A percentile compares a stretch with the other conserved stretches of the same genome.
These are phyloP conservation scores for Cercospora sp. DNA, from an alignment of 2,329 filamentous ascomycete species.

Conservation along the genomic window DNA sequence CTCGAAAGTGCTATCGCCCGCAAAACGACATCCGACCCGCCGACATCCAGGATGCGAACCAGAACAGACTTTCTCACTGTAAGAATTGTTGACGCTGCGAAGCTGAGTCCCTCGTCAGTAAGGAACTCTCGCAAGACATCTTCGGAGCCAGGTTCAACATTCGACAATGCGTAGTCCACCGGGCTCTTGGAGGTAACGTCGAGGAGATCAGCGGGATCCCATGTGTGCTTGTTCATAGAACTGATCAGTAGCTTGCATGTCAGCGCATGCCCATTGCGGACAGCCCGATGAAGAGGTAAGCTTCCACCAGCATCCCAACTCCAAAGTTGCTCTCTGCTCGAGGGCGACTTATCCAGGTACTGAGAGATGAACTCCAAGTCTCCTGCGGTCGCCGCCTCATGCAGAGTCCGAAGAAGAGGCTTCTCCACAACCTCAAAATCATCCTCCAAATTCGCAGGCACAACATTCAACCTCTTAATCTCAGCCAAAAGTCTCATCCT, in stretches of 20 bases:
- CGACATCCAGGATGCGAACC: not conserved
- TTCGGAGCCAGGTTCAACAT: not conserved
- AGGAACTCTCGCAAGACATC: not conserved
- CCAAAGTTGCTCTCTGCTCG: not conserved
- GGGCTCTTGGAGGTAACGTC: not conserved
- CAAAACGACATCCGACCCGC: not conserved
- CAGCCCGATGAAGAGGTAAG: not conserved
- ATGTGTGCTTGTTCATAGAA: not conserved
- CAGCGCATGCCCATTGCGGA: not conserved
- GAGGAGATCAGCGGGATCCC: not conserved
- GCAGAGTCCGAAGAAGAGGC: not conserved
- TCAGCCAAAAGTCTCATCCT: not conserved
- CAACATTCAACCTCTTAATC: not conserved
- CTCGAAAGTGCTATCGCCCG: not conserved
- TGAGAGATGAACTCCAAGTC: not conserved
- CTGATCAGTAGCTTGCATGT: not conserved
- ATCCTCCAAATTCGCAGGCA: not conserved
- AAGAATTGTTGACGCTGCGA: not conserved
- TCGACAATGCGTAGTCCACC: not conserved
- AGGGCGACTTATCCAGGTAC: not conserved
- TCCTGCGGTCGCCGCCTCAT: not conserved
- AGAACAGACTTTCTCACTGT: not conserved
- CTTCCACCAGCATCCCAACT: not conserved
- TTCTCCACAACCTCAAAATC: slow-evolving; percentile 5
- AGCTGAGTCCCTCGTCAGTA: not conserved